These are phyloP conservation scores for Piloderma croceum DNA, from an alignment of 768 basidiomycete genomes.

Conservation along the genomic window DNA sequence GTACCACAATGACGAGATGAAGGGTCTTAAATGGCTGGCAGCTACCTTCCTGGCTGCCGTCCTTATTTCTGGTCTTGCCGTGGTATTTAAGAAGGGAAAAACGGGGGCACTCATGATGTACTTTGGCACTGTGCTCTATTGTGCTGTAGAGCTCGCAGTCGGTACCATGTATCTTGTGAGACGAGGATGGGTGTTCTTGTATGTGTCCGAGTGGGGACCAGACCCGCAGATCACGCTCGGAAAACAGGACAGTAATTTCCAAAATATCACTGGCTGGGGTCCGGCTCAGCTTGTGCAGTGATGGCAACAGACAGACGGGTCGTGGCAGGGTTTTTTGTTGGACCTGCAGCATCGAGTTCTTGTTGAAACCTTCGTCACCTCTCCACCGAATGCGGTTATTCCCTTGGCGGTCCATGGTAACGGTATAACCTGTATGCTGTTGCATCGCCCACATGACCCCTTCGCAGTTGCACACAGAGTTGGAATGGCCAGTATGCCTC, in stretches of 20 bases:
- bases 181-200: conserved; percentile 9
- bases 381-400: conserved; percentile 10
- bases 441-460: conserved; percentile 11
- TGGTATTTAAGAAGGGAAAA: too few relatives aligned
- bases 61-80: too few relatives aligned
- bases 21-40: conserved; percentile 8
- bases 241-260: conserved; percentile 9
- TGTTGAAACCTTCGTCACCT: conserved; percentile 4
- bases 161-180: conserved; percentile 11
- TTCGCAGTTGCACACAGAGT: conserved; percentile 8
- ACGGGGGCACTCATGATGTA: too few relatives aligned
- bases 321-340: conserved; percentile 2
- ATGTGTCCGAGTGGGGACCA: conserved; percentile 3
- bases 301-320: too few relatives aligned
- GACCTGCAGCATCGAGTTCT: conserved; percentile 6
- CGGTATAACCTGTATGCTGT: conserved; percentile 19
- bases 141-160: conserved; percentile 5
- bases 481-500: conserved; percentile 18
- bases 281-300: too few relatives aligned
- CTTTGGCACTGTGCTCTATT: conserved; percentile 3
- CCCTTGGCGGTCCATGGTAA: conserved; percentile 14
- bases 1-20: conserved; percentile 9
- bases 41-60: too few relatives aligned
- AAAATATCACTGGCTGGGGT: conserved; percentile 11
- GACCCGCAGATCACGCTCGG: conserved; percentile 4